These are phyloP conservation scores for Pestalotiopsis sp. DNA, from an alignment of 2,329 filamentous ascomycete species.

Conservation along the genomic window DNA sequence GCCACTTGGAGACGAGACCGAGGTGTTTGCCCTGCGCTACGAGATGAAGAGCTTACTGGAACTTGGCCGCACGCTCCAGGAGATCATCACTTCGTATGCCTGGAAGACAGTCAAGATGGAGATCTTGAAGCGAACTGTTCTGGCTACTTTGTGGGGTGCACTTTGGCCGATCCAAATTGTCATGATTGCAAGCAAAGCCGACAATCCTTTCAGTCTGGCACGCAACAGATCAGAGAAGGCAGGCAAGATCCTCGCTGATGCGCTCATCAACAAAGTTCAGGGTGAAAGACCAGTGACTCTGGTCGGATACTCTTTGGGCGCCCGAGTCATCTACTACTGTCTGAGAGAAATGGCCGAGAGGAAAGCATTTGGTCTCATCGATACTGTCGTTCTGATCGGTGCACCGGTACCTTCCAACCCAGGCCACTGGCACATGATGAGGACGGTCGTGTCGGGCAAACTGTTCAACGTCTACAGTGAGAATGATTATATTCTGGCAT, in stretches of 20 bases:
- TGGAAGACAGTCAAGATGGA: slow-evolving; percentile 75
- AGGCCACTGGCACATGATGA: slow-evolving; percentile 51
- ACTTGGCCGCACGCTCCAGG: slow-evolving; percentile 72
- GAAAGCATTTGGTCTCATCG: slow-evolving; percentile 69
- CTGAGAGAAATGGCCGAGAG: slow-evolving; percentile 65
- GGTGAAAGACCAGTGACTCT: slow-evolving; percentile 69
- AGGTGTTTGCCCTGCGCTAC: slow-evolving; percentile 83
- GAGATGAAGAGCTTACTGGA: slow-evolving; percentile 78
- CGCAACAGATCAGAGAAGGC: slow-evolving; percentile 79
- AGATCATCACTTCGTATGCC: slow-evolving; percentile 72
- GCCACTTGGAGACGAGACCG: slow-evolving; percentile 68
- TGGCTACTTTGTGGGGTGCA: slow-evolving; percentile 68
- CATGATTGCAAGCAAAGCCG: slow-evolving; percentile 67
- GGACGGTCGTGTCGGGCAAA: slow-evolving; percentile 56
- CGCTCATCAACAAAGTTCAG: slow-evolving; percentile 66
- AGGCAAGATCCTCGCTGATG: slow-evolving; percentile 71
- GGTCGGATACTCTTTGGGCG: slow-evolving; percentile 68
- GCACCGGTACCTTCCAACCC: slow-evolving; percentile 74
- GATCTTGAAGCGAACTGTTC: slow-evolving; percentile 72
- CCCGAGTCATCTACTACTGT: slow-evolving; percentile 69
- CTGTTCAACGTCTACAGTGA: slow-evolving; percentile 87
- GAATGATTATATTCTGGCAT: slow-evolving; percentile 85
- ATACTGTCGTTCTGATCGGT: slow-evolving; percentile 70
- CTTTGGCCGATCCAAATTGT: slow-evolving; percentile 71
- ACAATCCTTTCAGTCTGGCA: slow-evolving; percentile 81